Evolutionary conservation across 306 rosid species (phyloP).

Genomic region (Pterocarpus santalinus): DNA sequence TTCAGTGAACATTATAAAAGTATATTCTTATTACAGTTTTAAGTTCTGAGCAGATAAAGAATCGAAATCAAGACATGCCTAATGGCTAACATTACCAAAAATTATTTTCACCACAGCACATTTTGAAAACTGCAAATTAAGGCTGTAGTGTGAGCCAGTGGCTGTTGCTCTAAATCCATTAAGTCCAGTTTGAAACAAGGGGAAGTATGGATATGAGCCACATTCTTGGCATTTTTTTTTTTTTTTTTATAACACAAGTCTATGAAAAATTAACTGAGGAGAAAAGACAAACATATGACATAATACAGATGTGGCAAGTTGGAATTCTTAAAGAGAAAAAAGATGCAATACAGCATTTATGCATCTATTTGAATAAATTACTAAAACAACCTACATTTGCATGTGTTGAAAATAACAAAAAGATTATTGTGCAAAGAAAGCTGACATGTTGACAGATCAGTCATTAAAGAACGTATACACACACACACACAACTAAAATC

Average conservation of each 20-base stretch:
- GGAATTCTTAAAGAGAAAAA: not conserved
- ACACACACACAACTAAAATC: not conserved
- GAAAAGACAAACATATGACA: not conserved
- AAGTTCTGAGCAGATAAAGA: not conserved
- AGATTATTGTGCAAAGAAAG: not conserved
- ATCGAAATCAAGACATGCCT: not conserved
- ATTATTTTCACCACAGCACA: not conserved
- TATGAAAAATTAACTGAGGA: not conserved
- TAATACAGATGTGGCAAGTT: not conserved
- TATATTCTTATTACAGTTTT: not conserved
- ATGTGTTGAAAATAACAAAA: not conserved
- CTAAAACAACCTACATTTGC: not conserved
- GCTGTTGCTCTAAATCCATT: not conserved
- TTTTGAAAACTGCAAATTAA: not conserved
- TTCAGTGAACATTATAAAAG: slow-evolving; percentile 17
- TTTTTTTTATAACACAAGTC: not conserved
- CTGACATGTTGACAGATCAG: not conserved
- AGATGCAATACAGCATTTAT: not conserved
- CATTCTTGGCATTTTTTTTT: not conserved
- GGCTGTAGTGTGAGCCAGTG: not conserved
- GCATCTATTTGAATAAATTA: not conserved
- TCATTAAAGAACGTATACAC: not conserved
- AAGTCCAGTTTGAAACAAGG: slow-evolving; percentile 5
- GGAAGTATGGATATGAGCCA: slow-evolving; percentile 2
- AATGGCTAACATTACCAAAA: slow-evolving; percentile 12